Evolutionary conservation across 805 yeast genomes (phyloP), one percentile per base, ranked within the genome.

Genomic region (Teunomyces funiuensis): DNA sequence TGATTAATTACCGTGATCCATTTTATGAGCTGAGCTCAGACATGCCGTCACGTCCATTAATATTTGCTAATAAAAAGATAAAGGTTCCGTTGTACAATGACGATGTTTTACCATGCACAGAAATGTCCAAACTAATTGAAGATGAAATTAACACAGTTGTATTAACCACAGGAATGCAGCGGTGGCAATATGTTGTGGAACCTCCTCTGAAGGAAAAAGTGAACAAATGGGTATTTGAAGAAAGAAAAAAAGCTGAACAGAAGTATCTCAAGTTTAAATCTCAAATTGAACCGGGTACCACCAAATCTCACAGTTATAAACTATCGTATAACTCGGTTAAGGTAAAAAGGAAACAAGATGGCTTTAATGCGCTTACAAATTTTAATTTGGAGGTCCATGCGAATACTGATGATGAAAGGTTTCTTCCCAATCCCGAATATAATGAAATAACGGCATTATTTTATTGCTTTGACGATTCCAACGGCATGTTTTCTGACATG

Each of bases 351-450:
- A 61, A 54, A 41, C 71, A 71, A 4, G 69, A 56, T 23, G 72
- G 65, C 2, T 76, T 67, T 45, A 71, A 69, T 37, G 65, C 73
- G 18, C 53, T 89, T 53, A 71, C 83, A 0, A 69, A 79, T n/a
- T 61, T 89, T 25, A 66, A 76, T 5, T 47, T 88, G 41, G 98
- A 91, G 53, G 55, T 88, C 0, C 90, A 83, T 59, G 80, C 77
- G 0, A 74, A 74, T 33, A 75, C 84, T 0, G 57, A 79, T n/a
- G 72, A 60, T 0, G 67, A 62, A 6, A 58, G 57, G 2, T 45
- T 50, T 36, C 41, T 54, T 6, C 91, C 97, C 0, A 84, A 88
- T 52, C 95, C 97, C 0, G 42, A 51, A 3, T 31, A 49, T 1
- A 95, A 91, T 58, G 66, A 76, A 1, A 66, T 90, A 0, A 46